Evolutionary conservation across 305 asterid species (phyloP), one percentile per base, ranked within the genome.

Genomic region (Fraxinus dipetala): DNA sequence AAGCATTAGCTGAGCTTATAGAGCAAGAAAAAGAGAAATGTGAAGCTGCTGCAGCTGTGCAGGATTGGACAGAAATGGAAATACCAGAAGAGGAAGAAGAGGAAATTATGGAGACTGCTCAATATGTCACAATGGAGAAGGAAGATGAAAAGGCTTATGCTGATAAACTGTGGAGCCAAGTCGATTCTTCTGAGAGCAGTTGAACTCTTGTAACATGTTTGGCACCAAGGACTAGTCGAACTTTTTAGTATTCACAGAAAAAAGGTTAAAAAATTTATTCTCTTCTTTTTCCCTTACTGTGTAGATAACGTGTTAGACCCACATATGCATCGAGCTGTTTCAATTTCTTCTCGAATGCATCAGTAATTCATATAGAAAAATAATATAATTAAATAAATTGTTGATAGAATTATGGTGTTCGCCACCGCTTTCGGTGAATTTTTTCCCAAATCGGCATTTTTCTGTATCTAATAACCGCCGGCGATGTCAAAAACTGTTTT

Each of bases 101-200:
- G 59, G 93, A 87, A 83, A 82, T 83, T 36, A 26, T 79, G 83
- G 95, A 90, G 83, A 78, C 77, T 73, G 61, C 56, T 81, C 85
- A 75, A 70, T 83, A 67, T 45, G 85, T 81, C 5, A 69, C 83
- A 11, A 83, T 24, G 78, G 98, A 94, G 87, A 91, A 86, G 87
- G 98, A 92, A 87, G 98, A 94, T 36, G 98, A 94, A 35, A 91
- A 87, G 81, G 96, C 89, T 75, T 94, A 94, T 81, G 98, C 98
- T 35, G 96, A 91, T 82, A 80, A 83, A 80, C 89, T 94, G 10
- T 94, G 98, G 98, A 85, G 89, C 83, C 93, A 91, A 81, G 90
- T 92, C 79, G 92, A 84, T 85, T 85, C 90, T 72, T 86, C 88
- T 1, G 18, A 76, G 69, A 75, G 65, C 36, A 36, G 77, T 43